Percentiles rank a stretch among this genome's conserved stretches.
These are phyloP conservation scores for Ustilago sp. DNA, from an alignment of 1,284 basidiomycete genomes.

Conservation along the genomic window DNA sequence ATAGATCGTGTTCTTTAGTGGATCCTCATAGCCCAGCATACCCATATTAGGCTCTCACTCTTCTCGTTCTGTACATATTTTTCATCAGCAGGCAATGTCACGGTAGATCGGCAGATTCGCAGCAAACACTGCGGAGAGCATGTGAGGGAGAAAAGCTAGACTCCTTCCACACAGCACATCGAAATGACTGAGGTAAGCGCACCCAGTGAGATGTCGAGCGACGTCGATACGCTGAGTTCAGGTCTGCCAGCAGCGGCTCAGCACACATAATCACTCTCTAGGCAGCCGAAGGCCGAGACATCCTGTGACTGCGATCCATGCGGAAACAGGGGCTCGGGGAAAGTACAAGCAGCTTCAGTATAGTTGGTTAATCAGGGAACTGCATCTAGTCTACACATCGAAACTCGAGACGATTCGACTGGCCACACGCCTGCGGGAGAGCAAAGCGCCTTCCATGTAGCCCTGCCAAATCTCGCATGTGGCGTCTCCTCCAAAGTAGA, in stretches of 20 bases:
- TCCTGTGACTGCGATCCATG: neutral
- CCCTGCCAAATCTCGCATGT: constrained; percentile 48
- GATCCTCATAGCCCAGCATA: neutral
- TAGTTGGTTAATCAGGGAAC: neutral
- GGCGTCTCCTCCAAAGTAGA: constrained; percentile 46
- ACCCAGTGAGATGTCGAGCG: too few species aligned
- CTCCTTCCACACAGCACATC: too few species aligned
- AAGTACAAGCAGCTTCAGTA: neutral
- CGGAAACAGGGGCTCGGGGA: neutral
- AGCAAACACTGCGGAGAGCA: neutral
- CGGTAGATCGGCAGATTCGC: neutral
- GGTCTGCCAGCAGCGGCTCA: too few species aligned
- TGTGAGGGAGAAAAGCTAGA: neutral
- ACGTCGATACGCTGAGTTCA: too few species aligned
- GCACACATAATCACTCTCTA: too few species aligned
- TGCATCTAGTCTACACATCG: constrained; percentile 13
- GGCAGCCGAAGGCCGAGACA: neutral
- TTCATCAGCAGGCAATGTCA: neutral
- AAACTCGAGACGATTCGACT: constrained; percentile 27
- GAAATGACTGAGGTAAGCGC: too few species aligned
- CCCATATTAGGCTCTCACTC: neutral
- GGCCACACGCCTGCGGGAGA: constrained; percentile 36
- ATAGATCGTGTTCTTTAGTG: neutral
- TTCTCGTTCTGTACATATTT: neutral
- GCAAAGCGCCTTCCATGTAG: constrained; percentile 50